Base-by-base conservation (phyloP, 495 filamentous ascomycete species). In the Tricharina praecox region DNA sequence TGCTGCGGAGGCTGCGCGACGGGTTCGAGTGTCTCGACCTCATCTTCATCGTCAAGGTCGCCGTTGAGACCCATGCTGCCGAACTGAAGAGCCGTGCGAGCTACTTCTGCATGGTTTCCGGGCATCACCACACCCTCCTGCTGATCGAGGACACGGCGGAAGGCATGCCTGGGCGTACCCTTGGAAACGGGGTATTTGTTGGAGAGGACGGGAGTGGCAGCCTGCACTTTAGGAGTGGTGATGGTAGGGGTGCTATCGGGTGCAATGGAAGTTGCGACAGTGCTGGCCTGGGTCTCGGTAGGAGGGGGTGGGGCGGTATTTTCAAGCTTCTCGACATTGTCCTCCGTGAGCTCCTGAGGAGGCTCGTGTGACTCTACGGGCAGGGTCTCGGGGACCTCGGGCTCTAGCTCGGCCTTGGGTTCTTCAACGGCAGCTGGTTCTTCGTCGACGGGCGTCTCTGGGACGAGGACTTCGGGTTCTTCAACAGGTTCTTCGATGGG, bases 111-210 rank as follows among this genome's bases (percentile, higher is more conserved):
- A 55, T 93, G 86, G 64, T 95, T 94, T n/a, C 85, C 85, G 24
- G 90, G 90, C 90, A 99, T 96, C 42, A 94, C 82, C 28, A 99
- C 90, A 15, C 87, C 84, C 63, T 99, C 92, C 59, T 88, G 86
- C 58, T 99, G 90, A 52, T 95, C 86, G 55, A 92, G 71, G 34
- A 93, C 72, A 51, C 83, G 78, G 23, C 87, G 77, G 60, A 87
- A 77, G 54, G 78, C 82, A 24, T 85, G 72, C 8, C 48, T 52
- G 28, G 60, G 56, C 13, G 56, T 59, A 13, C 44, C 45, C 24
- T 59, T 59, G 4, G 81, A 25, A 23, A 39, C 23, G 11, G 43
- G 43, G n/a, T 33, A 35, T 19, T 46, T 32, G 7, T n/a, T 23
- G 9, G 32, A 34, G 23, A 26, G n/a, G 11, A 34, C n/a, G 26